phyloP scores from a whole-genome alignment of 2,329 filamentous ascomycete genomes.

The Cytospora piceicola region DNA sequence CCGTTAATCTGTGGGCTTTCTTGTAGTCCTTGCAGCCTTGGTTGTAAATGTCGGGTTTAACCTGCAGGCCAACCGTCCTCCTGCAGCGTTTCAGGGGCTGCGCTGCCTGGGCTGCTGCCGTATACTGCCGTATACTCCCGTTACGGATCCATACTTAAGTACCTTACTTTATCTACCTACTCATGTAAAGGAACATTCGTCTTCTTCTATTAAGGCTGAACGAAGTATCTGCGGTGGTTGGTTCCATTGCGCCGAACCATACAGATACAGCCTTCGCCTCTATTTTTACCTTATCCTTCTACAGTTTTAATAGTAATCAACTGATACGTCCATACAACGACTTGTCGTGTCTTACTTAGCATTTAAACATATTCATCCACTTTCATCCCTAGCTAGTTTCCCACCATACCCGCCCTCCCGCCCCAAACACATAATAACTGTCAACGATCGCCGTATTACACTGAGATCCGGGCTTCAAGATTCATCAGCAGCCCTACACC shows the following conservation, averaged over 20 bases:
- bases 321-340: neutral
- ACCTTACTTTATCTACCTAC: too few relatives aligned
- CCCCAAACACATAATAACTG: neutral
- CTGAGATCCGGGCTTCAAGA: neutral
- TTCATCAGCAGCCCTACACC: neutral
- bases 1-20: neutral
- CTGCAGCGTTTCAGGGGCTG: slow-evolving; percentile 1
- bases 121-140: neutral
- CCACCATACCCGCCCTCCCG: neutral
- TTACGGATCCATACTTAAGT: neutral
- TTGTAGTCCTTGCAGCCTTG: neutral
- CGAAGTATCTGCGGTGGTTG: neutral
- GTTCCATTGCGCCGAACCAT: neutral
- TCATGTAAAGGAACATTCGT: neutral
- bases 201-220: neutral
- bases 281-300: neutral
- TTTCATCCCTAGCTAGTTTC: neutral
- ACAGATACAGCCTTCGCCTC: neutral
- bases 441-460: neutral
- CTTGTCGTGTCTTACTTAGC: neutral
- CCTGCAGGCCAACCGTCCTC: neutral
- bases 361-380: neutral
- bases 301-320: neutral
- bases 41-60: neutral
- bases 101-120: neutral